Conservation (phyloP, 257 asterid genomes). For the Apocynum venetum region DNA sequence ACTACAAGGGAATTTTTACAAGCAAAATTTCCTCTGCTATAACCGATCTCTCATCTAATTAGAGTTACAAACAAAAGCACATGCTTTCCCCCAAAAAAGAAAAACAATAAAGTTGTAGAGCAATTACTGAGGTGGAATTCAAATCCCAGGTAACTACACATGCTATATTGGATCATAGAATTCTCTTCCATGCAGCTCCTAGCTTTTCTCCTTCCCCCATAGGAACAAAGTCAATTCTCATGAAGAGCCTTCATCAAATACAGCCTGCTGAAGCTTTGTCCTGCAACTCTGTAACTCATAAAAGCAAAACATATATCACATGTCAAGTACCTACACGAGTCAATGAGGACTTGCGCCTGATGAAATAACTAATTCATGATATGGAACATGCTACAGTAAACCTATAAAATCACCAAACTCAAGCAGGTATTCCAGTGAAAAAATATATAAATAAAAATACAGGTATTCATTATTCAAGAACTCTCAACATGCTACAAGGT, state of each 20-base stretch:
- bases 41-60: not conserved
- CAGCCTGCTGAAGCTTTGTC: conserved; percentile 85
- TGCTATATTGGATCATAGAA: not conserved
- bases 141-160: not conserved
- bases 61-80: not conserved
- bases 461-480: not conserved
- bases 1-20: not conserved
- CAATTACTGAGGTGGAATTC: not conserved
- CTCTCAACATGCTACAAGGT: not conserved
- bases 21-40: not conserved
- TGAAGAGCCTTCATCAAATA: conserved; percentile 89
- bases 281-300: conserved; percentile 62
- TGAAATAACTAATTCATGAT: not conserved
- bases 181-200: not conserved
- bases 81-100: not conserved
- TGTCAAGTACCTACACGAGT: too few relatives aligned
- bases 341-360: not conserved
- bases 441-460: too few relatives aligned
- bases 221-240: conserved; percentile 38
- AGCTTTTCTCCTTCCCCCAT: not conserved
- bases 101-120: not conserved
- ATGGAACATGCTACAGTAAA: not conserved
- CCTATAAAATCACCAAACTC: not conserved
- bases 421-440: too few relatives aligned
- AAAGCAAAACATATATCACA: not conserved